phyloP scores from a whole-genome alignment of 1,284 basidiomycete species.

The Trametes sp. region DNA sequence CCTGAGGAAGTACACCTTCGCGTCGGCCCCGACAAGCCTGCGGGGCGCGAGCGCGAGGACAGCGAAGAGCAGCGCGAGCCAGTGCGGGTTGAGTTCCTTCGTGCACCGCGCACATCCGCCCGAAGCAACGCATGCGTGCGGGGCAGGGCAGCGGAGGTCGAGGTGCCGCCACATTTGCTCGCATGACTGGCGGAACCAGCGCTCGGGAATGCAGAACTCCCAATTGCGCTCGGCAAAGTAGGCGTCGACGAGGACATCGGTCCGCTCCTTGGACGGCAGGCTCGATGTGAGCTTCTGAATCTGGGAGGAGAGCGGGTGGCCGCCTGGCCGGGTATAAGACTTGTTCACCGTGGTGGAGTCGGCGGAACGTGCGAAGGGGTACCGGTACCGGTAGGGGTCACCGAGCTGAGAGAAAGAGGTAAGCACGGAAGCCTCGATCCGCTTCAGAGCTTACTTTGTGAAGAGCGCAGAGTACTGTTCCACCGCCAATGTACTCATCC shows the following conservation, averaged over 20 bases:
- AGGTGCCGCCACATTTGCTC: constrained; percentile 56
- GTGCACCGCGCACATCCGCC: constrained; percentile 35
- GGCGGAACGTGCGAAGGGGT: constrained; percentile 31
- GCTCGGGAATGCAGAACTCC: constrained; percentile 57
- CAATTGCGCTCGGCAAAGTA: constrained; percentile 58
- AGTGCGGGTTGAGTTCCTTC: constrained; percentile 54
- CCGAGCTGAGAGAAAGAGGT: constrained; percentile 33
- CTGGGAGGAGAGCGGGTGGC: constrained; percentile 38
- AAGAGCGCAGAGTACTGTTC: constrained; percentile 41
- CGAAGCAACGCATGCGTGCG: constrained; percentile 27
- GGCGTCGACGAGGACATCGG: constrained; percentile 45
- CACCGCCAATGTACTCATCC: constrained; percentile 41
- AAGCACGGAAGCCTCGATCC: too few relatives aligned
- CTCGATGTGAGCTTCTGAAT: constrained; percentile 47
- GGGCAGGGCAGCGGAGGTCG: constrained; percentile 40
- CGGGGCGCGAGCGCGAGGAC: constrained; percentile 53
- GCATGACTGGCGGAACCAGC: constrained; percentile 53
- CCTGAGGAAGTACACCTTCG: constrained; percentile 50
- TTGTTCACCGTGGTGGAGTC: constrained; percentile 25
- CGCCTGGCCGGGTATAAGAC: constrained; percentile 19
- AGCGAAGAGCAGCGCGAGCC: constrained; percentile 57
- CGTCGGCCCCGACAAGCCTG: constrained; percentile 37
- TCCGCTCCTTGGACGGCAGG: constrained; percentile 50
- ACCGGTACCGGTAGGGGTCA: constrained; percentile 30
- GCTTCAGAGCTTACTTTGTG: constrained; percentile 36